phyloP scores from a whole-genome alignment of 257 asterid genomes.

The Forsythia viridissima region DNA sequence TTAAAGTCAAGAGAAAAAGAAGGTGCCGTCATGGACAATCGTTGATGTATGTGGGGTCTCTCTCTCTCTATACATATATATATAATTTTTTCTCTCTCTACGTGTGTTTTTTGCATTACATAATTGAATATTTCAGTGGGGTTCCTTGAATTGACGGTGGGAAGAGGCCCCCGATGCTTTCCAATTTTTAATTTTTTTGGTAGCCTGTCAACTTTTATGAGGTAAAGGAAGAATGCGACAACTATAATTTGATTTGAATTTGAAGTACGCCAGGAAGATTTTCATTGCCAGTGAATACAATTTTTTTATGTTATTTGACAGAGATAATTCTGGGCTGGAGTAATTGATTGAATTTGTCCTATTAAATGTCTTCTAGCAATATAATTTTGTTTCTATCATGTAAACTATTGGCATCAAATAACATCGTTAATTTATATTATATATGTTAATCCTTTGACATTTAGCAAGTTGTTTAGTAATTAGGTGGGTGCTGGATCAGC shows the following conservation, averaged over 20 bases:
- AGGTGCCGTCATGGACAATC: neutral
- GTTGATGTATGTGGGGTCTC: neutral
- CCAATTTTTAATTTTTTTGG: neutral
- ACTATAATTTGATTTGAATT: neutral
- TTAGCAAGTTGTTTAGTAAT: neutral
- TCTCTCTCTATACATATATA: neutral
- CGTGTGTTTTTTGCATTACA: neutral
- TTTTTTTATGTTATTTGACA: neutral
- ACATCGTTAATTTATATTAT: neutral
- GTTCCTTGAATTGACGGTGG: neutral
- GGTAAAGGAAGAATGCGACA: neutral
- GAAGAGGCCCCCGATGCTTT: neutral
- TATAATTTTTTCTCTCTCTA: neutral
- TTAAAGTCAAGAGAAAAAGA: neutral
- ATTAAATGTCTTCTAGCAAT: neutral
- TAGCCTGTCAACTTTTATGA: neutral
- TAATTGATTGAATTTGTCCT: neutral
- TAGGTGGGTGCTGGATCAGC: neutral
- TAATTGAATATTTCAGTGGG: neutral
- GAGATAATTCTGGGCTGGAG: neutral
- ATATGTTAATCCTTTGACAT: neutral
- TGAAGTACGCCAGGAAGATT: neutral
- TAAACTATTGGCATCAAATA: neutral
- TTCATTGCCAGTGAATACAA: neutral
- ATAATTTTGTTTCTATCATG: neutral